A percentile compares a stretch with the other conserved stretches of the same genome.
Evolutionary conservation across 306 rosid genomes (phyloP).

Genomic region (Cucurbita ficifolia): DNA sequence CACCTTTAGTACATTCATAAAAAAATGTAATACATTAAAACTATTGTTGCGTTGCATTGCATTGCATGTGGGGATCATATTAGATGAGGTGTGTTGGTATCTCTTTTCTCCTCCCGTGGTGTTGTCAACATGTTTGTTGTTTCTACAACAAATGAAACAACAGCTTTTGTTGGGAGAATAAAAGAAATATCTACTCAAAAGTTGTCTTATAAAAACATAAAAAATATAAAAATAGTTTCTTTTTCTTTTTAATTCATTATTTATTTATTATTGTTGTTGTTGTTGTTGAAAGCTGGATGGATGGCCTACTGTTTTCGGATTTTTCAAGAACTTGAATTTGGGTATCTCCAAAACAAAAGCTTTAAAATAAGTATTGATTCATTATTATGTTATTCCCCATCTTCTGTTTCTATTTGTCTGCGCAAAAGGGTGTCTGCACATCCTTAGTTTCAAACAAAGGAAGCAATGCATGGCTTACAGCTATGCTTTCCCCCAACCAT

Average conservation of each 20-base stretch:
- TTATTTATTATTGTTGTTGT: not conserved
- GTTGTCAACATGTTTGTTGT: conserved; percentile 10
- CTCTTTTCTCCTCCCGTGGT: conserved; percentile 2
- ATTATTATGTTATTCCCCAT: not conserved
- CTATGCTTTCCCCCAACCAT: not conserved
- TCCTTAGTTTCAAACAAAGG: conserved; percentile 2
- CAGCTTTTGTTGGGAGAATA: not conserved
- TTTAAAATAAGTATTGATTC: not conserved
- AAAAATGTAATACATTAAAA: not conserved
- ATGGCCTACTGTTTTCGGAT: not conserved
- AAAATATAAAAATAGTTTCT: not conserved
- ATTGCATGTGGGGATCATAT: conserved; percentile 2
- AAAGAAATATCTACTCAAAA: not conserved
- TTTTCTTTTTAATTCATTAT: not conserved
- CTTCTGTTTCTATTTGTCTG: not conserved
- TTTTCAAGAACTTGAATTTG: not conserved
- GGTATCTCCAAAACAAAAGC: not conserved
- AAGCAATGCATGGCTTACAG: conserved; percentile 2
- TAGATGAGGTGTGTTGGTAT: not conserved
- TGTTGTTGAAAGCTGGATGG: not conserved
- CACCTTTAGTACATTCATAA: not conserved
- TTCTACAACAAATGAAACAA: not conserved
- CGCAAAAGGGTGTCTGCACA: not conserved
- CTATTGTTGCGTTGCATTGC: not conserved
- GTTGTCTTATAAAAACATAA: not conserved